A percentile compares a stretch with the other conserved stretches of the same genome.
phyloP scores from a whole-genome alignment of 2,329 filamentous ascomycete species.

The Zasmidium angulare region DNA sequence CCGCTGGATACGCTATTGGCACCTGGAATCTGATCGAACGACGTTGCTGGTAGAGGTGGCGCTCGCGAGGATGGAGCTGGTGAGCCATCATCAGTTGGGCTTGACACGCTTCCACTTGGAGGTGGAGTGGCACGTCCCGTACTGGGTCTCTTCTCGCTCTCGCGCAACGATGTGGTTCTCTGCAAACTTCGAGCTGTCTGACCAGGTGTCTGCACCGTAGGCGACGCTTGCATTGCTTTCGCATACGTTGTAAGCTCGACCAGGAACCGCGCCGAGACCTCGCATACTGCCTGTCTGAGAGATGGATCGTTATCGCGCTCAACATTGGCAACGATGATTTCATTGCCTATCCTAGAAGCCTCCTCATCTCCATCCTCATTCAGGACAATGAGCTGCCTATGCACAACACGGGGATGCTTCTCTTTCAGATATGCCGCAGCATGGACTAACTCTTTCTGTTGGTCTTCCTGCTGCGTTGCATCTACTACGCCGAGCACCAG shows the following conservation, averaged over 20 bases:
- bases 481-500: conserved; percentile 83
- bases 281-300: conserved; percentile 48
- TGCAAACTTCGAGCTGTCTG: conserved; percentile 41
- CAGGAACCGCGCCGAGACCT: conserved; percentile 45
- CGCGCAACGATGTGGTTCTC: conserved; percentile 33
- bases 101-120: conserved; percentile 21
- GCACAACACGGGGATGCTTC: conserved; percentile 33
- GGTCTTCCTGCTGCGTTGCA: conserved; percentile 60
- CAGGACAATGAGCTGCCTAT: conserved; percentile 32
- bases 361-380: conserved; percentile 11
- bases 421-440: conserved; percentile 33
- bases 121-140: conserved; percentile 26
- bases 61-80: conserved; percentile 24
- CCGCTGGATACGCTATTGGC: conserved; percentile 42
- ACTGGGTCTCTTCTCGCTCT: conserved; percentile 22
- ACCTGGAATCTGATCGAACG: conserved; percentile 54
- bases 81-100: conserved; percentile 27
- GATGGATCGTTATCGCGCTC: conserved; percentile 20
- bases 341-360: conserved; percentile 12
- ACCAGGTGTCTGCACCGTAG: conserved; percentile 75
- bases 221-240: conserved; percentile 51
- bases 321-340: conserved; percentile 19
- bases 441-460: conserved; percentile 28
- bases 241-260: conserved; percentile 50
- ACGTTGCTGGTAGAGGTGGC: conserved; percentile 49